Base-by-base conservation (phyloP, 345 rosid genomes). In the Brassica incana region DNA sequence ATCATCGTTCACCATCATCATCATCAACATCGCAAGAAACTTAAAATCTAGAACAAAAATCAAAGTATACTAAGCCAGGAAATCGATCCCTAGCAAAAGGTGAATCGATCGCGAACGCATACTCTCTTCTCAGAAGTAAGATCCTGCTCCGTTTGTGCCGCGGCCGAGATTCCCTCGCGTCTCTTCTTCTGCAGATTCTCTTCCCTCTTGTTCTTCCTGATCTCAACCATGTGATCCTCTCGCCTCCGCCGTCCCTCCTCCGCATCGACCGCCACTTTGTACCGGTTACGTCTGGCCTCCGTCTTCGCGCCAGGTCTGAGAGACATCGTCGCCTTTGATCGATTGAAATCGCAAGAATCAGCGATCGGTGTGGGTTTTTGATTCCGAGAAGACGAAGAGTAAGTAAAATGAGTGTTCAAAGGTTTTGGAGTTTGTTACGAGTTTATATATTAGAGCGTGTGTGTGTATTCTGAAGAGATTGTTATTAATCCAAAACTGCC, bases 161-260 rank as follows among this genome's bases (percentile, higher is more conserved):
- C 1, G 71, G 92, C 7, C 66, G 81, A 81, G 25, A 88, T 68
- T 3, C 89, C 92, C 50, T 92, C 93, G 25, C 95, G 92, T 10
- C 95, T 85, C 83, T 87, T 92, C 86, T 92, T 92, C 81, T 83
- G 90, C 9, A 92, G 78, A 82, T 84, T 90, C 75, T 92, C 97
- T 65, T 92, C 95, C 63, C 97, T 80, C 62, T 87, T 87, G 38
- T 84, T 92, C 89, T 92, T 92, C 74, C 95, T 85, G 87, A 90
- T 92, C 92, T 92, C 95, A 43, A 92, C 95, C 95, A 90, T 88
- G 58, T 89, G 87, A 76, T 90, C 93, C 76, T 92, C 97, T 65
- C 95, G 83, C 71, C 95, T 87, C 79, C 97, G 84, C 50, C 95
- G 86, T 14, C 93, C 97, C 67, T 92, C 97, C 11, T 88, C 97